Evolutionary conservation across 2,329 filamentous ascomycete genomes (phyloP).

Genomic region (Diaporthe batatas): DNA sequence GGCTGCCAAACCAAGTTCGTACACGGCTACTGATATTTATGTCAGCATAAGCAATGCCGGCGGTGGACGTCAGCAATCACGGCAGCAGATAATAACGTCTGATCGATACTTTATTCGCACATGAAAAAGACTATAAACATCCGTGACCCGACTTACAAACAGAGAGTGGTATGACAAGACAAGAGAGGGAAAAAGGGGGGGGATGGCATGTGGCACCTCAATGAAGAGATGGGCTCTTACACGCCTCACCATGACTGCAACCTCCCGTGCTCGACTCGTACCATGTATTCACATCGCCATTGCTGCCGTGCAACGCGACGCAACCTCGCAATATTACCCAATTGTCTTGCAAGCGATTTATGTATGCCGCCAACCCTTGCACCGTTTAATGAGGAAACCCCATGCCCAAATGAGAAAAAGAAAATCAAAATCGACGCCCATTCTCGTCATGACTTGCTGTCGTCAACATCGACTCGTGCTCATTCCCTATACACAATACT

Average conservation of each 20-base stretch:
- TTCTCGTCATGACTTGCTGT: slow-evolving; percentile 22
- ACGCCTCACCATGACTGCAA: slow-evolving; percentile 38
- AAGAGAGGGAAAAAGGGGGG: not conserved
- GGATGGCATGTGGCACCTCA: slow-evolving; percentile 17
- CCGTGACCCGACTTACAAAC: slow-evolving; percentile 34
- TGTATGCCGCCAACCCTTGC: slow-evolving; percentile 28
- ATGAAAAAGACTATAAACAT: slow-evolving; percentile 31
- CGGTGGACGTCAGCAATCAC: not conserved
- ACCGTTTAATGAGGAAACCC: slow-evolving; percentile 28
- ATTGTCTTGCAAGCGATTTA: slow-evolving; percentile 37
- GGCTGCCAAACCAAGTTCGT: not conserved
- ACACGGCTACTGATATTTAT: not conserved
- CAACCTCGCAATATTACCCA: slow-evolving; percentile 38
- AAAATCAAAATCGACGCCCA: slow-evolving; percentile 32
- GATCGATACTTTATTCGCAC: slow-evolving; percentile 27
- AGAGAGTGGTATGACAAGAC: slow-evolving; percentile 41
- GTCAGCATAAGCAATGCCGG: not conserved
- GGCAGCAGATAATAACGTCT: not conserved
- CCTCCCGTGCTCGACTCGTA: slow-evolving; percentile 34
- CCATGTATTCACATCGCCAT: slow-evolving; percentile 29
- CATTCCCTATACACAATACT: slow-evolving; percentile 12
- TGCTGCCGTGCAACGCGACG: slow-evolving; percentile 35
- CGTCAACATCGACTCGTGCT: slow-evolving; percentile 36
- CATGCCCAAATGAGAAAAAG: slow-evolving; percentile 24
- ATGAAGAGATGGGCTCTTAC: slow-evolving; percentile 35